A percentile compares a stretch with the other conserved stretches of the same genome.
phyloP scores from a whole-genome alignment of 2,329 filamentous ascomycete genomes.

The Botrytis byssoidea region DNA sequence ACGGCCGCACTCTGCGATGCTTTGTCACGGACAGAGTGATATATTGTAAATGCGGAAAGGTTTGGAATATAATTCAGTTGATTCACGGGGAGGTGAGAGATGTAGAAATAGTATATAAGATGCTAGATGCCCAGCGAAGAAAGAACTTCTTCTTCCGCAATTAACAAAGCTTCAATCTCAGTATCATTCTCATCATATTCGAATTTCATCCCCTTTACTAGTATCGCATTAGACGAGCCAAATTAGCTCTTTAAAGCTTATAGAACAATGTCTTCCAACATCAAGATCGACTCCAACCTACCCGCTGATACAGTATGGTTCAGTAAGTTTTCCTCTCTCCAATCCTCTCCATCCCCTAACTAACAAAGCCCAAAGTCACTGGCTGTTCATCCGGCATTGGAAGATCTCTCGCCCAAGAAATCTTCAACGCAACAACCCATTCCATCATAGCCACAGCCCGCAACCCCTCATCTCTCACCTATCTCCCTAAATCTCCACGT shows the following conservation, averaged over 20 bases:
- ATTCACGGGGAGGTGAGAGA: background rate
- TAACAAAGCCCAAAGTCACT: constrained; percentile 39
- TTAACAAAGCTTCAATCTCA: too few relatives aligned
- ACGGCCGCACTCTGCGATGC: background rate
- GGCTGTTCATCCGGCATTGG: constrained; percentile 49
- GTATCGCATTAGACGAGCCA: background rate
- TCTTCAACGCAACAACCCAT: constrained; percentile 40
- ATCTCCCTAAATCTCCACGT: constrained; percentile 40
- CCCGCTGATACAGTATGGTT: constrained; percentile 16
- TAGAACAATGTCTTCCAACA: background rate
- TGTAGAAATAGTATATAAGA: background rate
- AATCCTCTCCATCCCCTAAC: too few relatives aligned
- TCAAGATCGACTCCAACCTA: background rate
- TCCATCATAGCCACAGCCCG: constrained; percentile 50
- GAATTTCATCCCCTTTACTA: background rate
- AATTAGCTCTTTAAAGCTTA: background rate
- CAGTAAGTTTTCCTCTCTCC: background rate
- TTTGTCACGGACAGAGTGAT: background rate
- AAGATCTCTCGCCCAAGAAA: constrained; percentile 40
- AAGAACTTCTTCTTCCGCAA: background rate
- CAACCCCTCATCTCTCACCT: constrained; percentile 42
- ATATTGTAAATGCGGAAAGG: background rate
- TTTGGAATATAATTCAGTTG: too few relatives aligned
- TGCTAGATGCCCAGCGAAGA: background rate
- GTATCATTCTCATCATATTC: background rate